These are phyloP conservation scores for Uronychia setigera DNA, from an alignment of 73 alveolate species.

Conservation along the genomic window DNA sequence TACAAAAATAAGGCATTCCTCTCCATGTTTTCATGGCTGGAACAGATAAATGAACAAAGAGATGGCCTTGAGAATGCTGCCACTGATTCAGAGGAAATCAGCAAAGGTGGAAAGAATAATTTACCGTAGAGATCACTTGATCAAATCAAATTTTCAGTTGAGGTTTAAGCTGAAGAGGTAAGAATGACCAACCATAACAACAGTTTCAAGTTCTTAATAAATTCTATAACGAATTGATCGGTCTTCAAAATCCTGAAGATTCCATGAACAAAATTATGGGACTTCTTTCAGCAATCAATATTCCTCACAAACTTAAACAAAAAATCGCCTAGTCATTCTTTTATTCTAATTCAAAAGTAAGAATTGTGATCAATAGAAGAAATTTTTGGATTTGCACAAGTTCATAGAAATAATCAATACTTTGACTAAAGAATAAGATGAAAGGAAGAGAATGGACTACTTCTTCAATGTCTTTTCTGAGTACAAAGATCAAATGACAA, in stretches of 20 bases:
- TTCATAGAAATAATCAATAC: not conserved
- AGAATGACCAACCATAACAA: too few species aligned
- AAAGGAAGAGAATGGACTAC: constrained; percentile 9
- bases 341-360: not conserved
- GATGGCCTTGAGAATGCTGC: not conserved
- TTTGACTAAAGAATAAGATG: constrained; percentile 22
- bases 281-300: not conserved
- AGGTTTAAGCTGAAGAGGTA: not conserved
- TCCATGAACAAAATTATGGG: not conserved
- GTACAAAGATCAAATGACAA: constrained; percentile 15
- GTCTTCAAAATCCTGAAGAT: not conserved
- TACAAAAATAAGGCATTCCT: not conserved
- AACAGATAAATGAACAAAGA: not conserved
- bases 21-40: not conserved
- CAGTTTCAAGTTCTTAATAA: not conserved
- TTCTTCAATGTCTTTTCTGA: constrained; percentile 37
- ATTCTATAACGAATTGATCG: not conserved
- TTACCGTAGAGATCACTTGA: too few species aligned
- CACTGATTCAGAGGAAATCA: too few species aligned
- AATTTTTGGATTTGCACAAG: not conserved
- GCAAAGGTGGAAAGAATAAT: too few species aligned
- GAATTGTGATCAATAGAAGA: too few species aligned
- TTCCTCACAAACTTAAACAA: not conserved
- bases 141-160: too few species aligned
- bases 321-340: not conserved